A percentile compares a stretch with the other conserved stretches of the same genome.
These are phyloP conservation scores for Ogataea chonburiensis DNA, from an alignment of 805 yeast species.

Conservation along the genomic window DNA sequence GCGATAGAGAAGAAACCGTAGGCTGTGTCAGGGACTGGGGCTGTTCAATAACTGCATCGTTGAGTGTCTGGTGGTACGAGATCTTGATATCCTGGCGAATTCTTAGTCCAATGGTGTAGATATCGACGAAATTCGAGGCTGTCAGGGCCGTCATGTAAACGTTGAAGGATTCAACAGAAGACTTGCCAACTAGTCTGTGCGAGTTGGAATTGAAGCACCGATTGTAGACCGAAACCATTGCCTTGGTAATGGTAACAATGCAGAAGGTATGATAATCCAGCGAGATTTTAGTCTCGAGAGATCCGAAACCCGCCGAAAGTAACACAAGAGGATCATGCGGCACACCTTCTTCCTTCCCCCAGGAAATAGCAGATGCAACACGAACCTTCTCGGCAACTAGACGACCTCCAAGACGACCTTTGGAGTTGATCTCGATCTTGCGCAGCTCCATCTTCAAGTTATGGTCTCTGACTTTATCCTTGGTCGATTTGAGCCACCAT, in stretches of 20 bases:
- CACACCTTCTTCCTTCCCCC: constrained; percentile 51
- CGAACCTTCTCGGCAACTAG: constrained; percentile 49
- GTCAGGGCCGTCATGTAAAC: constrained; percentile 79
- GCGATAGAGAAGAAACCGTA: constrained; percentile 1
- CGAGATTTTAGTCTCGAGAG: constrained; percentile 58
- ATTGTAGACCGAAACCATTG: constrained; percentile 62
- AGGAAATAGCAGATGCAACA: constrained; percentile 65
- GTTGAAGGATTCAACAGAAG: constrained; percentile 51
- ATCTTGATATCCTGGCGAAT: constrained; percentile 70
- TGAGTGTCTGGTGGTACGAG: constrained; percentile 73
- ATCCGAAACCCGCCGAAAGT: constrained; percentile 54
- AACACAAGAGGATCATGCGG: constrained; percentile 66
- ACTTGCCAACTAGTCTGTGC: constrained; percentile 58
- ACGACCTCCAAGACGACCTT: constrained; percentile 80
- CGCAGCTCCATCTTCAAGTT: constrained; percentile 62
- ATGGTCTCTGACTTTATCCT: constrained; percentile 69
- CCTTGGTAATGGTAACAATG: constrained; percentile 50
- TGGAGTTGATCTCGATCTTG: constrained; percentile 48
- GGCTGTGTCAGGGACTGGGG: not conserved
- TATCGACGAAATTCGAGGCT: constrained; percentile 78
- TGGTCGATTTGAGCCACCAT: constrained; percentile 68
- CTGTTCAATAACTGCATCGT: constrained; percentile 40
- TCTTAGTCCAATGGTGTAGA: constrained; percentile 65
- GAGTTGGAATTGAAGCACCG: constrained; percentile 53
- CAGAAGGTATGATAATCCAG: constrained; percentile 87